Percentiles rank a stretch among this genome's conserved stretches.
phyloP scores from a whole-genome alignment of 805 yeast genomes.

The Suhomyces pyralidae region DNA sequence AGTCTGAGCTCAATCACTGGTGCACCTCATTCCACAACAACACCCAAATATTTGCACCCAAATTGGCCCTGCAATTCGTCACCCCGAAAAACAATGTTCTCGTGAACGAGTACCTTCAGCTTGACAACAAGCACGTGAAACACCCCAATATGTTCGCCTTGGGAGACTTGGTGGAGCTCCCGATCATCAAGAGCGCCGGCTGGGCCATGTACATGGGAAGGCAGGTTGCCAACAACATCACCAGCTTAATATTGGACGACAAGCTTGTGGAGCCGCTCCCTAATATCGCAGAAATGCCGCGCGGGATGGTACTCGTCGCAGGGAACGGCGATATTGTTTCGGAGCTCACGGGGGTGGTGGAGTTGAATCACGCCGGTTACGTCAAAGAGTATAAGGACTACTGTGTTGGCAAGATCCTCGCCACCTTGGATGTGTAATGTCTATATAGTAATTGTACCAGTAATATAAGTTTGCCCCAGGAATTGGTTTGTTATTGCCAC shows the following conservation, averaged over 20 bases:
- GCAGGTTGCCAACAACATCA: constrained; percentile 36
- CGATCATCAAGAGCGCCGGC: constrained; percentile 43
- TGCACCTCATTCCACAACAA: constrained; percentile 34
- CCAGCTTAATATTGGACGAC: constrained; percentile 25
- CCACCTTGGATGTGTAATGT: constrained; percentile 23
- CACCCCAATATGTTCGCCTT: constrained; percentile 29
- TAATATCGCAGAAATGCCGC: constrained; percentile 31
- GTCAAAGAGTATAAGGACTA: constrained; percentile 41
- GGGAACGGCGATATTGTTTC: constrained; percentile 38
- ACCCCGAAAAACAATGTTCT: constrained; percentile 26
- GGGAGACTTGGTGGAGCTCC: constrained; percentile 40
- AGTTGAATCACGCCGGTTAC: constrained; percentile 30
- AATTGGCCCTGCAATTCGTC: constrained; percentile 21
- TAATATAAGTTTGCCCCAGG: background rate
- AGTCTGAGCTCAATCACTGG: constrained; percentile 34
- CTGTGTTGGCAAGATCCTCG: constrained; percentile 40
- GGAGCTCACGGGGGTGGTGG: constrained; percentile 33
- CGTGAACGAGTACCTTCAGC: constrained; percentile 38
- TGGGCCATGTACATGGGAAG: constrained; percentile 46
- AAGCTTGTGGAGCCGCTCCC: constrained; percentile 33
- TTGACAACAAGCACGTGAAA: constrained; percentile 16
- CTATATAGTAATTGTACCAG: constrained; percentile 1
- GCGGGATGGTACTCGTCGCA: constrained; percentile 42
- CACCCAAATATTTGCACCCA: constrained; percentile 22
- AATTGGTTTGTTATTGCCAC: background rate